Conservation (phyloP, 78 protist genomes). For the Protostelium mycophagum region DNA sequence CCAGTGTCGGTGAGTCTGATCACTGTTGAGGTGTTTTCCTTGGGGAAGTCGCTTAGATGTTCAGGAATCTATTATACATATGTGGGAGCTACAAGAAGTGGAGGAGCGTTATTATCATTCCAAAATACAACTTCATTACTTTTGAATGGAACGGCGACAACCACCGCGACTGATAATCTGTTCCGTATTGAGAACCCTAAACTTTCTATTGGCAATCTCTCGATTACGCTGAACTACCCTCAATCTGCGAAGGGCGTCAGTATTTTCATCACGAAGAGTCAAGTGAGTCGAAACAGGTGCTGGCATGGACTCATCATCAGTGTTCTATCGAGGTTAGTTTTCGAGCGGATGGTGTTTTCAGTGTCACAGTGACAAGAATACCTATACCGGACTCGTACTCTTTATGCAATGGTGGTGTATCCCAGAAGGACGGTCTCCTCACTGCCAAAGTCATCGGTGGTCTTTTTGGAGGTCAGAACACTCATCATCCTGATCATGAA, state of each 20-base stretch:
- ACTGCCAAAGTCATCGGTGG: background rate
- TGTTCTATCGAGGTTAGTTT: background rate
- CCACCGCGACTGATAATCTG: background rate
- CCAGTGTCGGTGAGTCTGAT: background rate
- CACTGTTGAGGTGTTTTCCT: background rate
- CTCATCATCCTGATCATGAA: too few relatives aligned
- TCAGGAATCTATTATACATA: background rate
- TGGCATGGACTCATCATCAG: background rate
- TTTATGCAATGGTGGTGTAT: background rate
- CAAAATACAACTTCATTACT: background rate
- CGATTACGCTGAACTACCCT: background rate
- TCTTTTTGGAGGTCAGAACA: background rate
- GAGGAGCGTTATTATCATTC: background rate
- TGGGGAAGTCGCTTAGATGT: background rate
- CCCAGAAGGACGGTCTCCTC: background rate
- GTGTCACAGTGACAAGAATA: background rate
- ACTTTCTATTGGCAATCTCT: background rate
- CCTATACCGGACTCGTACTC: background rate
- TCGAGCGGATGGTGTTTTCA: background rate
- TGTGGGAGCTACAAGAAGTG: background rate
- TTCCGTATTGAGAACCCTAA: background rate
- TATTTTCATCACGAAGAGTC: background rate
- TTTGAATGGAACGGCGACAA: background rate
- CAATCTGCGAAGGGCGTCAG: background rate
- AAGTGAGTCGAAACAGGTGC: background rate